Percentiles rank a stretch among this genome's conserved stretches.
These are phyloP conservation scores for Lodderomyces theae DNA, from an alignment of 1,139 yeast species.

Conservation along the genomic window DNA sequence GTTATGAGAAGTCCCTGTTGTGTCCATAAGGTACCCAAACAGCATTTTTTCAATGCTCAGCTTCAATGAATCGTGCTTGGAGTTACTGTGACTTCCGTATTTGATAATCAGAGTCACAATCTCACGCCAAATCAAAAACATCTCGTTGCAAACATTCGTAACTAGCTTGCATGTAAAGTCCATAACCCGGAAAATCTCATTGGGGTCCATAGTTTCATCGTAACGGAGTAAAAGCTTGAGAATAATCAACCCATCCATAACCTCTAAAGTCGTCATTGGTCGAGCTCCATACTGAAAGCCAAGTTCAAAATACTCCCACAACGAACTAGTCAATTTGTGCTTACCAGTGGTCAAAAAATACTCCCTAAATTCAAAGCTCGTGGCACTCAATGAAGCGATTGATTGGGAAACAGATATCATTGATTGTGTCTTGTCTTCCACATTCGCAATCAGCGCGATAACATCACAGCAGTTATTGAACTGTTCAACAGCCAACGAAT, in stretches of 20 bases:
- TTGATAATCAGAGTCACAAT: conserved; percentile 7
- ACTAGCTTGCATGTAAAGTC: conserved; percentile 8
- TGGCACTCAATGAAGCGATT: conserved; percentile 10
- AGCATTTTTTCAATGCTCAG: conserved; percentile 8
- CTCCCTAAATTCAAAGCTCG: conserved; percentile 24
- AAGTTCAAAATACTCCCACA: conserved; percentile 17
- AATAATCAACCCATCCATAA: conserved; percentile 11
- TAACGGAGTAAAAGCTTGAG: conserved; percentile 11
- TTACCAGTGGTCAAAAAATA: conserved; percentile 28
- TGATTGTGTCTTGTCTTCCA: conserved; percentile 3
- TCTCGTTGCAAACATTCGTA: conserved; percentile 10
- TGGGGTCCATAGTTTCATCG: conserved; percentile 10
- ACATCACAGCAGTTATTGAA: conserved; percentile 11
- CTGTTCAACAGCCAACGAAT: conserved; percentile 7
- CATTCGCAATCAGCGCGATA: conserved; percentile 5
- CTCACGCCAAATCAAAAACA: conserved; percentile 14
- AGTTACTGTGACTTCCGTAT: conserved; percentile 3
- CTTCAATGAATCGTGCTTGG: not conserved
- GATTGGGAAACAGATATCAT: conserved; percentile 7
- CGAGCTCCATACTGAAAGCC: not conserved
- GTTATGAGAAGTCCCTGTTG: conserved; percentile 3
- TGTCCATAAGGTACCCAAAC: conserved; percentile 10
- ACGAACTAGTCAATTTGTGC: conserved; percentile 22
- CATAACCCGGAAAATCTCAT: conserved; percentile 7
- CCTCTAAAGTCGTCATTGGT: not conserved